These are phyloP conservation scores for Tetrapisispora arboricola DNA, from an alignment of 805 yeast genomes.

Conservation along the genomic window DNA sequence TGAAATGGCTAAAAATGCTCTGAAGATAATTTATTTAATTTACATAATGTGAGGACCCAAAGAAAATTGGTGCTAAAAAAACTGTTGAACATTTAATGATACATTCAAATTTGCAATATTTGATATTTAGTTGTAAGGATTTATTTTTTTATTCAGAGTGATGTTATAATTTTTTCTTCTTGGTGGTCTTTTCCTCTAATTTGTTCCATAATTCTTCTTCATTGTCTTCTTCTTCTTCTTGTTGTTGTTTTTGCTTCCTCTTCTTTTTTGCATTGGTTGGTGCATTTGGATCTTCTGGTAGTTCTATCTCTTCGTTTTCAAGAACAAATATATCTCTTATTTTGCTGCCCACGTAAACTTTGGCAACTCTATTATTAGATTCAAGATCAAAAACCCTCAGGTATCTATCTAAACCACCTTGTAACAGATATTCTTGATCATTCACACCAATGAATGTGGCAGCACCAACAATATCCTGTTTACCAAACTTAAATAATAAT, in stretches of 20 bases:
- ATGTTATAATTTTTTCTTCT: constrained; percentile 1
- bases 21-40: too few species aligned
- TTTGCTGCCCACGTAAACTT: constrained; percentile 70
- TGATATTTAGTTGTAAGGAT: too few species aligned
- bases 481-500: constrained; percentile 61
- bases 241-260: constrained; percentile 33
- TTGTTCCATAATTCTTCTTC: constrained; percentile 28
- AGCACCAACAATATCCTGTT: constrained; percentile 63
- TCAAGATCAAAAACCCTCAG: constrained; percentile 62
- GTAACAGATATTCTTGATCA: constrained; percentile 39
- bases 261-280: constrained; percentile 23
- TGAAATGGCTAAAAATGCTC: too few species aligned
- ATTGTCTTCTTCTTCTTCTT: constrained; percentile 26
- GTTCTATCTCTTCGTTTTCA: constrained; percentile 30
- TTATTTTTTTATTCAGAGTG: background rate
- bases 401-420: constrained; percentile 86
- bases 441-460: constrained; percentile 17
- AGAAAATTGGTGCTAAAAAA: too few species aligned
- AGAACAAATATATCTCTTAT: constrained; percentile 27
- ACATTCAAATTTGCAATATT: too few species aligned
- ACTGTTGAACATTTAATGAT: too few species aligned
- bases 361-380: constrained; percentile 48
- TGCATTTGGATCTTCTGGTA: constrained; percentile 19
- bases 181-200: constrained; percentile 15
- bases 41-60: too few species aligned